Conservation (phyloP, 805 yeast genomes). For the Myxozyma udenii region DNA sequence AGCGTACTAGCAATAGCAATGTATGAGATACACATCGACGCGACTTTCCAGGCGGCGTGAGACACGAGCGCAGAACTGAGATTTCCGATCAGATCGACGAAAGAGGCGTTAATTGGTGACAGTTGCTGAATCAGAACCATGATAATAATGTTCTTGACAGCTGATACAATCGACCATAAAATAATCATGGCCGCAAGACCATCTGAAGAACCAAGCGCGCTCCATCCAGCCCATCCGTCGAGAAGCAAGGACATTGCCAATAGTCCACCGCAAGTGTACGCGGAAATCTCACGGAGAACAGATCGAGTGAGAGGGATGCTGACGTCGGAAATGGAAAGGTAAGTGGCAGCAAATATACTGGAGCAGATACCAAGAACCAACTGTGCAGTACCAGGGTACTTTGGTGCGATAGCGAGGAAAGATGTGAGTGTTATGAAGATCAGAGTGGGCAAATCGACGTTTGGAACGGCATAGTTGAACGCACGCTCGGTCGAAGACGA, state of each 20-base stretch:
- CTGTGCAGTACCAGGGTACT: slow-evolving; percentile 28
- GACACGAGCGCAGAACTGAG: slow-evolving; percentile 23
- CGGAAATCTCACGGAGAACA: slow-evolving; percentile 28
- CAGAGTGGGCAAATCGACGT: slow-evolving; percentile 18
- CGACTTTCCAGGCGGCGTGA: slow-evolving; percentile 27
- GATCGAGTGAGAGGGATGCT: slow-evolving; percentile 24
- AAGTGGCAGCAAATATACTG: slow-evolving; percentile 26
- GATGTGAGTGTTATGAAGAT: slow-evolving; percentile 24
- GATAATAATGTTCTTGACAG: slow-evolving; percentile 26
- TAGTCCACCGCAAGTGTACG: slow-evolving; percentile 21
- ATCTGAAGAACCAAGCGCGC: slow-evolving; percentile 20
- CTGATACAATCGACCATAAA: slow-evolving; percentile 25
- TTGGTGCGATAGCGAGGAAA: slow-evolving; percentile 26
- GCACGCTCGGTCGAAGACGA: slow-evolving; percentile 1
- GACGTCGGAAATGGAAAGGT: slow-evolving; percentile 27
- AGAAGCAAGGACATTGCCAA: slow-evolving; percentile 23
- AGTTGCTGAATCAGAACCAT: slow-evolving; percentile 28
- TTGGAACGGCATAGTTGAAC: background rate
- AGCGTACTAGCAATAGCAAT: slow-evolving; percentile 28
- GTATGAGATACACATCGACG: slow-evolving; percentile 27
- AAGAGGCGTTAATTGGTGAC: slow-evolving; percentile 29
- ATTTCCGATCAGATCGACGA: slow-evolving; percentile 27
- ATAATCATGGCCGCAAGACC: slow-evolving; percentile 19
- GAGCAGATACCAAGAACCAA: slow-evolving; percentile 28
- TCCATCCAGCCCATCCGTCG: slow-evolving; percentile 30